Evolutionary conservation across 306 rosid genomes (phyloP).

Genomic region (Ziziphus jujuba): DNA sequence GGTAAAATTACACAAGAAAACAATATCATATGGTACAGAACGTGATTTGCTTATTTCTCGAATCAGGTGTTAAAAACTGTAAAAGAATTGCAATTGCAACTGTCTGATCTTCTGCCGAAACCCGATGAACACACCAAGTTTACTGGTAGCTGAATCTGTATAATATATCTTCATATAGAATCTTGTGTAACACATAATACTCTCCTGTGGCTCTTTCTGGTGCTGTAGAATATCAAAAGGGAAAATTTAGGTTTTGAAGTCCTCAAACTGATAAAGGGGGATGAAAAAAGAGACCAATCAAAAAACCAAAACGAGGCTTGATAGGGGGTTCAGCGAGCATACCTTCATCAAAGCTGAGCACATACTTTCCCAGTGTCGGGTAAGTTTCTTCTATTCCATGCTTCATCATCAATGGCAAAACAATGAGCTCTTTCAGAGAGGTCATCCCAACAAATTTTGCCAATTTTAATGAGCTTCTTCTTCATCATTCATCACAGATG

Average conservation of each 20-base stretch:
- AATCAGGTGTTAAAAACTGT: not conserved
- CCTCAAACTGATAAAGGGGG: not conserved
- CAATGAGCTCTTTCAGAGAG: constrained; percentile 21
- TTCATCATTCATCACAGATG: constrained; percentile 45
- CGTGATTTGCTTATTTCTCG: not conserved
- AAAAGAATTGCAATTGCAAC: constrained; percentile 2
- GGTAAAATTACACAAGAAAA: constrained; percentile 29
- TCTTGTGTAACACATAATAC: not conserved
- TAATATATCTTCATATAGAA: constrained; percentile 9
- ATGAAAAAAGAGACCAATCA: not conserved
- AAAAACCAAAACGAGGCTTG: not conserved
- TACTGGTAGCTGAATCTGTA: constrained; percentile 23
- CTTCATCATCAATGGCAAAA: constrained; percentile 30
- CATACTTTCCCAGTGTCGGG: constrained; percentile 40
- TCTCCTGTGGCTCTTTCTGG: constrained; percentile 17
- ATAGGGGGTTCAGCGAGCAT: not conserved
- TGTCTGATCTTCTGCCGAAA: constrained; percentile 38
- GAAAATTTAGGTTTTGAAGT: not conserved
- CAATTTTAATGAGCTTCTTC: constrained; percentile 35
- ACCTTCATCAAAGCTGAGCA: constrained; percentile 66
- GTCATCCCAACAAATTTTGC: constrained; percentile 21
- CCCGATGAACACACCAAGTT: constrained; percentile 23
- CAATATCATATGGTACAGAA: constrained; percentile 14
- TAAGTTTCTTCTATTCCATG: constrained; percentile 34
- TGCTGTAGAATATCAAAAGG: constrained; percentile 28